These are phyloP conservation scores for Polytrichum formosum DNA, from an alignment of 225 moss, liverwort and hornwort genomes.

Conservation along the genomic window DNA sequence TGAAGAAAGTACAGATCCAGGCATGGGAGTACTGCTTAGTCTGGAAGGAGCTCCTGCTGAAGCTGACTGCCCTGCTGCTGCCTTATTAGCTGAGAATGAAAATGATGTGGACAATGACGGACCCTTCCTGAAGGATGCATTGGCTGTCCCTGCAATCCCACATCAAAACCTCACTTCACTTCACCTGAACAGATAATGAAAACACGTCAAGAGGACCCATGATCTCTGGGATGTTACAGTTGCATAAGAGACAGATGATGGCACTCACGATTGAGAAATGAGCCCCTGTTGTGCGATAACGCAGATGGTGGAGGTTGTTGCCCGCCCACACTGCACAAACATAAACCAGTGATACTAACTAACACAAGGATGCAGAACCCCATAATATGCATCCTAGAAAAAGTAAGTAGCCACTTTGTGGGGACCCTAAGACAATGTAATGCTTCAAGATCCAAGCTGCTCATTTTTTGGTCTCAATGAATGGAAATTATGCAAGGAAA, in stretches of 20 bases:
- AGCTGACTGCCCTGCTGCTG: conserved; percentile 11
- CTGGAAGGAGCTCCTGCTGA: conserved; percentile 9
- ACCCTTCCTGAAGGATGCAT: conserved; percentile 19
- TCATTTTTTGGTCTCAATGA: too few species aligned
- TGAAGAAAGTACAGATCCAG: conserved; percentile 16
- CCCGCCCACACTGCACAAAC: conserved; percentile 24
- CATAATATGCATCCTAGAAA: background rate
- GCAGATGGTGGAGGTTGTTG: conserved; percentile 9
- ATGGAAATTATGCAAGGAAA: too few species aligned
- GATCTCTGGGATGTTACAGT: background rate
- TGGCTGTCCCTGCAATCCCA: conserved; percentile 19
- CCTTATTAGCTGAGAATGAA: conserved; percentile 9
- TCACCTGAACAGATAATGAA: background rate
- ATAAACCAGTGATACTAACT: conserved; percentile 1
- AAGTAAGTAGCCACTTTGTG: background rate
- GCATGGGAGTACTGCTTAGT: conserved; percentile 9
- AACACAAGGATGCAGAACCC: conserved; percentile 18
- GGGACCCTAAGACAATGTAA: background rate
- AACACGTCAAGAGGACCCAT: background rate
- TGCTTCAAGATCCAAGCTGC: too few species aligned
- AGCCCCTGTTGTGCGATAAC: conserved; percentile 14
- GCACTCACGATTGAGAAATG: conserved; percentile 30
- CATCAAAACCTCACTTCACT: background rate
- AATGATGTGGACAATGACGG: conserved; percentile 13
- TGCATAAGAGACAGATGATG: background rate